These are phyloP conservation scores for Leishmania mexicana DNA, from an alignment of 208 protist genomes.

Conservation along the genomic window DNA sequence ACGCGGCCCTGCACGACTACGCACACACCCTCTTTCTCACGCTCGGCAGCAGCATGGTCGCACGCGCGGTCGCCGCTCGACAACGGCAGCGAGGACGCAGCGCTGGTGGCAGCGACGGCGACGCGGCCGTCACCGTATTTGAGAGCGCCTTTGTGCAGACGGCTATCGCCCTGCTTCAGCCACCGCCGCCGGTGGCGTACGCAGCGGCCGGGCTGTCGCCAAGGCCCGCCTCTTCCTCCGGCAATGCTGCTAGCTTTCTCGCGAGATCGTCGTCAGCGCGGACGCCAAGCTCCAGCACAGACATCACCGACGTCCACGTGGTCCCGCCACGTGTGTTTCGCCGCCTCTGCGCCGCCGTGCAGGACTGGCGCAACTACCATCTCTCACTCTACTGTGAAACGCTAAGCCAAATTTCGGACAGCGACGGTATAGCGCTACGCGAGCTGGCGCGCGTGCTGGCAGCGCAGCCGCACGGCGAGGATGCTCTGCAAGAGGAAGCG, in stretches of 20 bases:
- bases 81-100: neutral
- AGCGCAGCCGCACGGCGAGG: neutral
- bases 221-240: neutral
- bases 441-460: conserved; percentile 16
- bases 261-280: neutral
- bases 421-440: conserved; percentile 27
- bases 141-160: conserved; percentile 12
- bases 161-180: conserved; percentile 16
- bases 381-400: conserved; percentile 67
- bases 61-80: conserved; percentile 13
- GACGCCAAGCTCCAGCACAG: neutral
- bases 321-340: neutral
- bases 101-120: neutral
- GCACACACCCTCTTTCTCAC: conserved; percentile 35
- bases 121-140: neutral
- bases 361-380: conserved; percentile 62
- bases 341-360: conserved; percentile 13
- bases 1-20: conserved; percentile 33
- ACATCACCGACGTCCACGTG: neutral
- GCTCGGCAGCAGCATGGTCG: conserved; percentile 24
- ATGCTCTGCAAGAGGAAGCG: conserved; percentile 7
- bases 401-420: conserved; percentile 22
- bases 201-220: conserved; percentile 3
- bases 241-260: neutral
- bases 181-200: conserved; percentile 4